These are phyloP conservation scores for Myxozyma sirexii DNA, from an alignment of 805 yeast genomes.

Conservation along the genomic window DNA sequence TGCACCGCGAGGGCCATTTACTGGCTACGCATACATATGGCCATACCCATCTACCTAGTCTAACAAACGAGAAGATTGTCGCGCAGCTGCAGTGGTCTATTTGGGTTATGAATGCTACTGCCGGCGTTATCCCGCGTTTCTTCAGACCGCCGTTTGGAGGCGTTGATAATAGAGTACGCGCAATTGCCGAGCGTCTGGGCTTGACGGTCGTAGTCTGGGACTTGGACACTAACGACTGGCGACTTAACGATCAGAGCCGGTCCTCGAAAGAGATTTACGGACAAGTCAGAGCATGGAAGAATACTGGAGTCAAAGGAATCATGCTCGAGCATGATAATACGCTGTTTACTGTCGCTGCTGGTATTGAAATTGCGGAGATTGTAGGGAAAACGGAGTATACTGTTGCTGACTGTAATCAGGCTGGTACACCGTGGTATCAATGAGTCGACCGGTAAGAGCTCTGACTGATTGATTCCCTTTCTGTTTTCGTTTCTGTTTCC, in stretches of 20 bases:
- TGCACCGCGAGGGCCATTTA: conserved; percentile 67
- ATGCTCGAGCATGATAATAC: conserved; percentile 87
- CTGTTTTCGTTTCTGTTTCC: background rate
- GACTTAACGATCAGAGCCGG: conserved; percentile 54
- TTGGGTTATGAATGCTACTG: conserved; percentile 98
- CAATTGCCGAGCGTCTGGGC: conserved; percentile 80
- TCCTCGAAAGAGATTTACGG: conserved; percentile 56
- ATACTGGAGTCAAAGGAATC: conserved; percentile 52
- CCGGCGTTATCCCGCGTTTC: conserved; percentile 83
- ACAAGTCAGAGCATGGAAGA: conserved; percentile 60
- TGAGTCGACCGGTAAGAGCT: background rate
- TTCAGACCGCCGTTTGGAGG: conserved; percentile 97
- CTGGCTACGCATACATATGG: conserved; percentile 93
- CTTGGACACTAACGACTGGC: conserved; percentile 90
- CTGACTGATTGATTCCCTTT: background rate
- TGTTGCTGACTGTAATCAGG: conserved; percentile 66
- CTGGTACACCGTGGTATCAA: conserved; percentile 40
- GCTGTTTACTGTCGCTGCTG: conserved; percentile 67
- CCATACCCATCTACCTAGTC: conserved; percentile 77
- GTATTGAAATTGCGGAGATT: conserved; percentile 50
- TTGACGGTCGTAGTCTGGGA: conserved; percentile 91
- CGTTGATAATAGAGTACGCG: conserved; percentile 79
- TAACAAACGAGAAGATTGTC: conserved; percentile 75
- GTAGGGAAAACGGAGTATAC: conserved; percentile 48
- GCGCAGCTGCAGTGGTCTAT: conserved; percentile 94